Percentiles rank a stretch among this genome's conserved stretches.
Evolutionary conservation across 2,329 filamentous ascomycete species (phyloP).

Genomic region (Mycosphaerella arachidis): DNA sequence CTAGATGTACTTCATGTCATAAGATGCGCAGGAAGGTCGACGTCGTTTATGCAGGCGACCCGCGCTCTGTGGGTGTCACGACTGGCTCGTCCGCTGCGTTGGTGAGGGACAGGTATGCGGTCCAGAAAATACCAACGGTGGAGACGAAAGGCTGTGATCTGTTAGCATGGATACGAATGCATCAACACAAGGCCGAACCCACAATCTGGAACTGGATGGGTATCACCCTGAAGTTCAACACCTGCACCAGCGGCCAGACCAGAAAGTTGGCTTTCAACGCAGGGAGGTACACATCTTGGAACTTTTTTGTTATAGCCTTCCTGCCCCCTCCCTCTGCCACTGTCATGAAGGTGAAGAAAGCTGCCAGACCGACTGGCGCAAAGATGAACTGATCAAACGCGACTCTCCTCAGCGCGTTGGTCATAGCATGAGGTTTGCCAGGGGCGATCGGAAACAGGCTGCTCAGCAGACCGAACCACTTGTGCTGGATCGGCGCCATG

Average conservation of each 20-base stretch:
- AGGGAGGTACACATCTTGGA: slow-evolving; percentile 88
- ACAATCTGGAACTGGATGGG: slow-evolving; percentile 96
- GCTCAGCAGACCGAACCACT: slow-evolving; percentile 88
- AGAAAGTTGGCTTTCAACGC: slow-evolving; percentile 94
- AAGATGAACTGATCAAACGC: slow-evolving; percentile 91
- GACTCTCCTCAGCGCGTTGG: slow-evolving; percentile 81
- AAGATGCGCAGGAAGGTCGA: background rate
- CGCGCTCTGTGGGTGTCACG: slow-evolving; percentile 12
- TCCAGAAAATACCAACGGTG: slow-evolving; percentile 94
- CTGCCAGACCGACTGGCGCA: slow-evolving; percentile 77
- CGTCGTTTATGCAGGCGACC: slow-evolving; percentile 7
- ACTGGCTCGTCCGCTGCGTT: slow-evolving; percentile 73
- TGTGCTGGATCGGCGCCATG: slow-evolving; percentile 92
- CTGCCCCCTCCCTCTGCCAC: slow-evolving; percentile 85
- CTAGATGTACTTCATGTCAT: background rate
- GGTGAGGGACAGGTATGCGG: slow-evolving; percentile 86
- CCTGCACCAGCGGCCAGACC: slow-evolving; percentile 91
- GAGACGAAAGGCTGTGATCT: slow-evolving; percentile 79
- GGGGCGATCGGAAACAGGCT: slow-evolving; percentile 72
- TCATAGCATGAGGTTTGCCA: slow-evolving; percentile 42
- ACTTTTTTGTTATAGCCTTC: slow-evolving; percentile 74
- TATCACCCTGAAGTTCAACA: slow-evolving; percentile 93
- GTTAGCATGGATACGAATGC: slow-evolving; percentile 6
- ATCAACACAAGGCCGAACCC: slow-evolving; percentile 38
- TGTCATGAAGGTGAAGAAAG: slow-evolving; percentile 96